phyloP scores from a whole-genome alignment of 345 rosid species.

The Rhizophora apiculata region DNA sequence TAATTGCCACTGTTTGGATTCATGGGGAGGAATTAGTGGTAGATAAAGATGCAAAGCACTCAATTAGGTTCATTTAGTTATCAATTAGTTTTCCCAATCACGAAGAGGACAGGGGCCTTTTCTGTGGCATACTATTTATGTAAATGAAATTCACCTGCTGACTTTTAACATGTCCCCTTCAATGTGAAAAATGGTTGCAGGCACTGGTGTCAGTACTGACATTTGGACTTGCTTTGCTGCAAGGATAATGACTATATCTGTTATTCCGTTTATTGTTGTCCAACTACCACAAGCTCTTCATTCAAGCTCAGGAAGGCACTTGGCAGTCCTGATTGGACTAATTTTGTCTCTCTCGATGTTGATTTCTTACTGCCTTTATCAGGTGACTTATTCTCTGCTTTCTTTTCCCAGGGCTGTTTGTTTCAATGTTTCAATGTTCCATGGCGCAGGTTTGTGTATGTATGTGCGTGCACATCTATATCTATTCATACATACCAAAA shows the following conservation, averaged over 20 bases:
- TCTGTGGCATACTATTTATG: too few relatives aligned
- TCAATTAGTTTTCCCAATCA: too few relatives aligned
- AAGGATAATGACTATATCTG: conserved; percentile 40
- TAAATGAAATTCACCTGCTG: too few relatives aligned
- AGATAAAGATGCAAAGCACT: neutral
- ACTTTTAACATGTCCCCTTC: neutral
- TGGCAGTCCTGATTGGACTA: conserved; percentile 26
- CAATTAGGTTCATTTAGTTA: too few relatives aligned
- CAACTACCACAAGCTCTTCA: conserved; percentile 30
- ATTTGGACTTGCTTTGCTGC: conserved; percentile 42
- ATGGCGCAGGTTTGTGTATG: too few relatives aligned
- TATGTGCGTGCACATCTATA: too few relatives aligned
- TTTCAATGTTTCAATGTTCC: too few relatives aligned
- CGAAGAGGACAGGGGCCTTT: too few relatives aligned
- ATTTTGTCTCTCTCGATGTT: conserved; percentile 21
- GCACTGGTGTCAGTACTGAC: conserved; percentile 36
- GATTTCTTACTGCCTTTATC: conserved; percentile 32
- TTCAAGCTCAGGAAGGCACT: conserved; percentile 15
- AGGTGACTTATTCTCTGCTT: conserved; percentile 17
- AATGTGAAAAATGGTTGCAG: conserved; percentile 18
- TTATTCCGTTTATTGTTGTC: conserved; percentile 35
- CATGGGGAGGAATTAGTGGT: neutral
- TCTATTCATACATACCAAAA: too few relatives aligned
- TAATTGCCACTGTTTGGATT: conserved; percentile 13
- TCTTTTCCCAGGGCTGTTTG: neutral